A percentile compares a stretch with the other conserved stretches of the same genome.
Conservation (phyloP, 331 rosid genomes). For the Dryas integrifolia region DNA sequence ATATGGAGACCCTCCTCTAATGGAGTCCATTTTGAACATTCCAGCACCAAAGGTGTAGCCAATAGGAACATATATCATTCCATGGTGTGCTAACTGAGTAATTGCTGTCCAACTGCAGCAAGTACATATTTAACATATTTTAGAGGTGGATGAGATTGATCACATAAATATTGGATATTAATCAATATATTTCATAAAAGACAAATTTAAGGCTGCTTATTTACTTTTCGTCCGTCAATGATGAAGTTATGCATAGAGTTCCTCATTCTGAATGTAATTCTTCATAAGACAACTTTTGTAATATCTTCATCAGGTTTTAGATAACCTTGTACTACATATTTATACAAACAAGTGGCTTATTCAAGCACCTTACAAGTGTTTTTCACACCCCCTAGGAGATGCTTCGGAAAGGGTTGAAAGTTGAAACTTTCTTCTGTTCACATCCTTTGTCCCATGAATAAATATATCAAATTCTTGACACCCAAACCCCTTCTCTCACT, state of each 20-base stretch:
- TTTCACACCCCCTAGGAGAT: neutral
- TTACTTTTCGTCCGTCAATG: neutral
- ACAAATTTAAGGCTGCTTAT: neutral
- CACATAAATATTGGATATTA: neutral
- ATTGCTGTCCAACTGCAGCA: conserved; percentile 82
- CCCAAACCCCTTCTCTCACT: neutral
- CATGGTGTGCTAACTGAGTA: conserved; percentile 79
- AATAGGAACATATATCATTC: conserved; percentile 83
- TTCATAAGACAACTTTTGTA: neutral
- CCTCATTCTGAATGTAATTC: neutral
- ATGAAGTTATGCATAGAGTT: neutral
- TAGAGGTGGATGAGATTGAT: conserved; percentile 1
- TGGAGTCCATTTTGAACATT: conserved; percentile 62
- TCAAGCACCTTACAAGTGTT: neutral
- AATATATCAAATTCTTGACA: neutral
- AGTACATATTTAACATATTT: neutral
- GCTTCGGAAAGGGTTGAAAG: neutral
- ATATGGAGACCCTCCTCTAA: conserved; percentile 81
- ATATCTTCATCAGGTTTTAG: neutral
- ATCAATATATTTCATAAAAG: neutral
- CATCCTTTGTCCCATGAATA: neutral
- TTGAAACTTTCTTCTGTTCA: neutral
- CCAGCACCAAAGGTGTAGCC: conserved; percentile 75
- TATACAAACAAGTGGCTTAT: neutral
- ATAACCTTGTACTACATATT: neutral